phyloP scores from a whole-genome alignment of 306 rosid species.

The Pyrus betulifolia region DNA sequence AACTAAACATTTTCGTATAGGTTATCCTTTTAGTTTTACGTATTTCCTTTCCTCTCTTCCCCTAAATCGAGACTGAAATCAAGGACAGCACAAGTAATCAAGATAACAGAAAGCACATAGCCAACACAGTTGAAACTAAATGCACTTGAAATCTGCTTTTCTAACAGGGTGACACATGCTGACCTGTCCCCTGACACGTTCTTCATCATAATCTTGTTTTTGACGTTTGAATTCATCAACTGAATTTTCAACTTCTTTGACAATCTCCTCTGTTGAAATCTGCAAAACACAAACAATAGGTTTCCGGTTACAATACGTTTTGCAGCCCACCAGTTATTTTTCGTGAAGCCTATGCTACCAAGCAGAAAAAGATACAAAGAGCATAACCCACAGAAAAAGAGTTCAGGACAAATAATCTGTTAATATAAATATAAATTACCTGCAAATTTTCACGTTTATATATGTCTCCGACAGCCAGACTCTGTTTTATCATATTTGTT shows the following conservation, averaged over 20 bases:
- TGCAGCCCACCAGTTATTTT: not conserved
- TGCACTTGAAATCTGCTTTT: not conserved
- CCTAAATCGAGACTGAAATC: not conserved
- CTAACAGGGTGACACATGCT: conserved; percentile 13
- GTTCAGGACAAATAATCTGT: not conserved
- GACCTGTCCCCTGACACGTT: conserved; percentile 78
- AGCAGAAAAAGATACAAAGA: not conserved
- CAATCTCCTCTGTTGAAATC: conserved; percentile 72
- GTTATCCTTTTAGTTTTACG: not conserved
- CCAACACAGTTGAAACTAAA: not conserved
- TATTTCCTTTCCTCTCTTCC: not conserved
- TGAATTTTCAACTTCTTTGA: conserved; percentile 91
- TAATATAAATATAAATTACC: conserved; percentile 36
- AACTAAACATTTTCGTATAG: not conserved
- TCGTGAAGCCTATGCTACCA: not conserved
- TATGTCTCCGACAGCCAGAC: conserved; percentile 94
- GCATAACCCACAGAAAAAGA: not conserved
- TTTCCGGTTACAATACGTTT: not conserved
- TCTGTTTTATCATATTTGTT: conserved; percentile 68
- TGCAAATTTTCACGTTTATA: conserved; percentile 79
- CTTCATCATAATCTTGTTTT: conserved; percentile 80
- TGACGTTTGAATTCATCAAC: conserved; percentile 72
- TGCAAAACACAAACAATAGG: conserved; percentile 14
- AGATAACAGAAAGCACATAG: not conserved
- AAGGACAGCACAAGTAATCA: not conserved